phyloP scores from a whole-genome alignment of 331 rosid species.

The Ulmus americana region DNA sequence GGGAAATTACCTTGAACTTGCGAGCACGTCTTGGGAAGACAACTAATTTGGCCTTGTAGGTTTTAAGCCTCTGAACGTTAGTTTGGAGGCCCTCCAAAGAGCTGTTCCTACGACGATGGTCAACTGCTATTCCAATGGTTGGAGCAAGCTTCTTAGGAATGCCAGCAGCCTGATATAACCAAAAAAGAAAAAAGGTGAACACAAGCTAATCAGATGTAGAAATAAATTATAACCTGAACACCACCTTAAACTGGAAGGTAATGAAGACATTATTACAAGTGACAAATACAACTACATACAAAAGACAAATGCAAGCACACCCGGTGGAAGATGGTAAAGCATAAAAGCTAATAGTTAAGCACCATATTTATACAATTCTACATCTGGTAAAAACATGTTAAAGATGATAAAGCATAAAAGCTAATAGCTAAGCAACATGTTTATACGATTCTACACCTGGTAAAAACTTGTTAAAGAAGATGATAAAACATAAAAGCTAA shows the following conservation, averaged over 20 bases:
- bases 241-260: too few relatives aligned
- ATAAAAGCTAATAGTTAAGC: too few relatives aligned
- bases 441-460: too few relatives aligned
- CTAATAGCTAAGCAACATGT: background rate
- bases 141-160: constrained; percentile 73
- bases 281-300: background rate
- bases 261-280: too few relatives aligned
- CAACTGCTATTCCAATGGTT: constrained; percentile 71
- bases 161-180: constrained; percentile 54
- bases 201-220: too few relatives aligned
- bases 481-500: background rate
- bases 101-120: constrained; percentile 69
- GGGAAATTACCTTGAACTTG: constrained; percentile 54
- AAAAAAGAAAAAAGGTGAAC: too few relatives aligned
- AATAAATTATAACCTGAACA: too few relatives aligned
- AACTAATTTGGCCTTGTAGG: constrained; percentile 82
- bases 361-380: background rate
- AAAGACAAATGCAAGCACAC: background rate
- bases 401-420: too few relatives aligned
- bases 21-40: constrained; percentile 77
- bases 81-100: constrained; percentile 69
- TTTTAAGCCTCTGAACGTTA: constrained; percentile 79
- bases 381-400: background rate
- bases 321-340: too few relatives aligned
- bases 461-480: background rate